Base-by-base conservation (phyloP, 2,329 filamentous ascomycete species). In the Arthrobotrys megalospora region DNA sequence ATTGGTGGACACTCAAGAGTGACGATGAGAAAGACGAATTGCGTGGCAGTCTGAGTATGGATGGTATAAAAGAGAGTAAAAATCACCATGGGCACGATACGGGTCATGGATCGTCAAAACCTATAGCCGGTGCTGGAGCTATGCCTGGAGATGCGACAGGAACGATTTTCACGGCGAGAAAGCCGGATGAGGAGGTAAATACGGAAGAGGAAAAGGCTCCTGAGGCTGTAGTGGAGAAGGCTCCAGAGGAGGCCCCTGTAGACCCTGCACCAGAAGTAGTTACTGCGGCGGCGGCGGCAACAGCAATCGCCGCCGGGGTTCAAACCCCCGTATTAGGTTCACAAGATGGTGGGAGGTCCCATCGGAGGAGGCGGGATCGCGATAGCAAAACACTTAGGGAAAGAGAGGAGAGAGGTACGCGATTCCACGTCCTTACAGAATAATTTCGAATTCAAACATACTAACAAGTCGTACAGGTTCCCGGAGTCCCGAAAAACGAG, bases 1-100 rank as follows among this genome's bases (percentile, higher is more conserved):
- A 89, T 76, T 99, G 95, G 95, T 91, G 89, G 0, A 88, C 93
- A 60, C 88, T 91, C 81, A 88, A 91, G 80, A 73, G 71, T 38
- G 66, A 80, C 28, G 83, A 82, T 79, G 83, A 80, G 41, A 80
- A 76, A 21, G 66, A 80, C 43, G 75, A 81, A 43, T 55, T 80
- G 41, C 79, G 80, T 32, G 67, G 72, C 19, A 66, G 50, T 16
- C 43, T 81, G 34, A 79, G 80, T n/a, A 81, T 76, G 50, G 75
- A 80, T 28, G 81, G 81, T 21, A 77, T 77, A 38, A 71, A 55
- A 48, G 73, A 71, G 36, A 70, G 79, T 34, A 76, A 65, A 60
- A 80, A 80, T 28, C 50, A 62, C 48, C 69, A 80, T 55, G 80
- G 80, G 10, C 72, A 80, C 8, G 73, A 81, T 47, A 77, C 79